Evolutionary conservation across 208 protist species (phyloP), one percentile per base, ranked within the genome.

Genomic region (Wallacemonas rigidus): DNA sequence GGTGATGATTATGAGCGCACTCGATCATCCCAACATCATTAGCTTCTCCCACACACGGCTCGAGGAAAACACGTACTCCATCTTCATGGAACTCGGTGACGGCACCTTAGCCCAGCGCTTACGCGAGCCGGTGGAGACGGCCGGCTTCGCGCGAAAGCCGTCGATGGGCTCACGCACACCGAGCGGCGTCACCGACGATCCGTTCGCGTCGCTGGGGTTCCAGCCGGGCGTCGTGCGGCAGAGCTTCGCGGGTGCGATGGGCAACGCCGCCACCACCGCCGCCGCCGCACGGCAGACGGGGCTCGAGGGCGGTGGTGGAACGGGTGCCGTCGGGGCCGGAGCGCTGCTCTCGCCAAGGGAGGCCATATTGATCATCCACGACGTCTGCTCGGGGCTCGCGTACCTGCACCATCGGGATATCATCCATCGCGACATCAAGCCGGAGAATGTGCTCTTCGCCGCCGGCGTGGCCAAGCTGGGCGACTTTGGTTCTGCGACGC

Each of bases 1-100:
- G 70, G 91, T 95, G 48, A 71, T 70, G 62, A 91, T 95, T 44
- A 82, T 95, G 83, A 83, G 80, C 51, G 63, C 74, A 38, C 82
- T 95, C 8, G 87, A 92, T 8, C 88, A 95, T 71, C 80, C 78
- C 2, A 93, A 93, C 75, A 81, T 94, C 47, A 82, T 95, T 39
- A 82, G 72, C 35, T 88, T 94, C 63, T 92, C 86, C 0, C 91
- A 95, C 76, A 85, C 83, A 1, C 67, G 73, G 35, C 69, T 90
- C 26, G 87, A 93, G 60, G 84, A 85, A 44, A 86, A 92, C 57
- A 68, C 80, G 35, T 90, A 85, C 58, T 83, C 70, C 39, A 92
- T 95, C 56, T 95, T 93, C 61, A 95, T 95, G 91, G 88, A 95
- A 74, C 75, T 95, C 39, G 87, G 87, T 51, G 82, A 93, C 39